These are phyloP conservation scores for Aquilaria agallochum DNA, from an alignment of 441 rosid species.

Conservation along the genomic window DNA sequence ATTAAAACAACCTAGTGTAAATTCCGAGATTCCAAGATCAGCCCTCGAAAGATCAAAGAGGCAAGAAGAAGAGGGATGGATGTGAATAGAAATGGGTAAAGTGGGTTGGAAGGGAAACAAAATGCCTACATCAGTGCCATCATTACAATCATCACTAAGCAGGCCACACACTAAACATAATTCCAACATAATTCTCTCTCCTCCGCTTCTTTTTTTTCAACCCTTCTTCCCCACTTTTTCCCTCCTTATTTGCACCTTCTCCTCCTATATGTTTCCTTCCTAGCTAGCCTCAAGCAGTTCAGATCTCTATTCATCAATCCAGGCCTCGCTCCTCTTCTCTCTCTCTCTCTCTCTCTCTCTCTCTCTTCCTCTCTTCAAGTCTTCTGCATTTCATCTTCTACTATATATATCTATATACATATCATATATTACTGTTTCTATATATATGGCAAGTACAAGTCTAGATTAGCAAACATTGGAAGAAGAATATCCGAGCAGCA, in stretches of 20 bases:
- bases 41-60: no score
- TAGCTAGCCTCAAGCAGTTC: constrained; percentile 4
- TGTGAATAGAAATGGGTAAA: no score
- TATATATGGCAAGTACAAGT: constrained; percentile 4
- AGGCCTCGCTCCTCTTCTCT: constrained; percentile 17
- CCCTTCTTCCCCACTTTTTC: constrained; percentile 25
- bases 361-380: constrained; percentile 9
- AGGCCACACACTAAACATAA: constrained; percentile 42
- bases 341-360: constrained; percentile 22
- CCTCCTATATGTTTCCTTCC: constrained; percentile 18
- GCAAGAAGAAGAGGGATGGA: no score
- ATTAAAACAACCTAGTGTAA: no score
- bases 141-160: constrained; percentile 55
- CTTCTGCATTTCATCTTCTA: constrained; percentile 1
- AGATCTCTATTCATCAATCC: constrained; percentile 12
- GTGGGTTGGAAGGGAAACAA: no score
- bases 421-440: neutral
- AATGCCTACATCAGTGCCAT: constrained; percentile 18
- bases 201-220: constrained; percentile 14
- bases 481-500: neutral
- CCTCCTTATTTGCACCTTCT: constrained; percentile 26
- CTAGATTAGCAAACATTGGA: constrained; percentile 1
- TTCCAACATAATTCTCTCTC: constrained; percentile 32
- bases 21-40: no score
- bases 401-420: no score